Evolutionary conservation across 1,284 basidiomycete species (phyloP).

Genomic region (Tilletia caries): DNA sequence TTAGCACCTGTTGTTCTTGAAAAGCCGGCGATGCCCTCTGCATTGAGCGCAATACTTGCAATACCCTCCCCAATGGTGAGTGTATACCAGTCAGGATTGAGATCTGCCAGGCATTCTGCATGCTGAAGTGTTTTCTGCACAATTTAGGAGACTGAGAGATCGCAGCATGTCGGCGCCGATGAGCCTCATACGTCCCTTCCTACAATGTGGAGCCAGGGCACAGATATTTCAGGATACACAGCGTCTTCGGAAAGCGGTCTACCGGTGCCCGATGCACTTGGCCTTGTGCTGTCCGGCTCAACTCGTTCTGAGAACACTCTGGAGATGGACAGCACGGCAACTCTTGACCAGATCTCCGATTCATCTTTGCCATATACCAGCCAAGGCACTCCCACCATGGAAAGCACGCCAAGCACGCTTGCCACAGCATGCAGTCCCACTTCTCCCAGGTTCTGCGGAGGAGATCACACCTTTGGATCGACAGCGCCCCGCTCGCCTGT

Average conservation of each 20-base stretch:
- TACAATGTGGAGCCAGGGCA: slow-evolving; percentile 4
- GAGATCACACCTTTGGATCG: slow-evolving; percentile 3
- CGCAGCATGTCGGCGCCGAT: neutral
- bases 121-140: no score
- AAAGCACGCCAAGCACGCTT: neutral
- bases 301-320: neutral
- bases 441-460: neutral
- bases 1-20: neutral
- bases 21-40: neutral
- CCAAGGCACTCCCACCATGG: neutral
- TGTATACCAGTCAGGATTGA: no score
- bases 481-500: slow-evolving; percentile 3
- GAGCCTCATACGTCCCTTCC: neutral
- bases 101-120: no score
- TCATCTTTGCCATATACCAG: neutral
- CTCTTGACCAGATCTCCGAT: neutral
- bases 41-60: neutral
- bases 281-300: neutral
- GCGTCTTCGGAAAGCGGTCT: slow-evolving; percentile 1
- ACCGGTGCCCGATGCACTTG: neutral
- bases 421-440: neutral
- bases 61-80: neutral
- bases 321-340: no score
- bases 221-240: slow-evolving; percentile 4
- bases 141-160: no score